phyloP scores from a whole-genome alignment of 106 monocot species.

The Amphibolis antarctica region DNA sequence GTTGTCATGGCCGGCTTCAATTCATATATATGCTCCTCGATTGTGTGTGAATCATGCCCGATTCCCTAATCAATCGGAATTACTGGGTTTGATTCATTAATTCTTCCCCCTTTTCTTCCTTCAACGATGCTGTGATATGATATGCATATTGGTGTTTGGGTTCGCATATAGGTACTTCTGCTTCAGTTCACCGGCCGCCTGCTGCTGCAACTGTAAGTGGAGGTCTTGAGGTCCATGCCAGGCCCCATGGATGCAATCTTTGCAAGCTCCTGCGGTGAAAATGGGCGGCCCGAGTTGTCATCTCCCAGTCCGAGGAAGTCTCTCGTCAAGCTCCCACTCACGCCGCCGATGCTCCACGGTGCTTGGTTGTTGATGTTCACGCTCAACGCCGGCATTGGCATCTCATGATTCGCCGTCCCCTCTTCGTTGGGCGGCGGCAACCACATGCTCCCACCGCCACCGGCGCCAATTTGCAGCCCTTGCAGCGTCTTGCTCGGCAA shows the following conservation, averaged over 20 bases:
- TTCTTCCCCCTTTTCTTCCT: no score
- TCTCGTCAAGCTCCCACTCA: not conserved
- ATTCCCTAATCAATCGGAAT: no score
- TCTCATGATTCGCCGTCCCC: no score
- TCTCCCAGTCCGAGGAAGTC: not conserved
- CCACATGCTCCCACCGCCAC: no score
- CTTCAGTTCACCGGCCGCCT: not conserved
- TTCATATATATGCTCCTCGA: no score
- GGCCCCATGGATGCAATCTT: conserved; percentile 1
- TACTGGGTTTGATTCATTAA: no score
- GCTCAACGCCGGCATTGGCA: not conserved
- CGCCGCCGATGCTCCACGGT: not conserved
- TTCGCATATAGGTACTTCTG: no score
- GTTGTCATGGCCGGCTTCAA: no score
- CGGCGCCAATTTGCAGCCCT: no score
- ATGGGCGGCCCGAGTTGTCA: not conserved
- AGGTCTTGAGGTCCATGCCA: not conserved
- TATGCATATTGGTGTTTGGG: not conserved
- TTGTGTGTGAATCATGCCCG: no score
- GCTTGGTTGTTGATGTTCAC: not conserved
- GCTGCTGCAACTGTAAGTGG: not conserved
- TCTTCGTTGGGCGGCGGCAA: no score
- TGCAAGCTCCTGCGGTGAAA: not conserved
- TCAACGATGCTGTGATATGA: not conserved
- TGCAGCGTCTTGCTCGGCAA: not conserved